Base-by-base conservation (phyloP, 805 yeast genomes). In the Helenozyma rhizophorensis region DNA sequence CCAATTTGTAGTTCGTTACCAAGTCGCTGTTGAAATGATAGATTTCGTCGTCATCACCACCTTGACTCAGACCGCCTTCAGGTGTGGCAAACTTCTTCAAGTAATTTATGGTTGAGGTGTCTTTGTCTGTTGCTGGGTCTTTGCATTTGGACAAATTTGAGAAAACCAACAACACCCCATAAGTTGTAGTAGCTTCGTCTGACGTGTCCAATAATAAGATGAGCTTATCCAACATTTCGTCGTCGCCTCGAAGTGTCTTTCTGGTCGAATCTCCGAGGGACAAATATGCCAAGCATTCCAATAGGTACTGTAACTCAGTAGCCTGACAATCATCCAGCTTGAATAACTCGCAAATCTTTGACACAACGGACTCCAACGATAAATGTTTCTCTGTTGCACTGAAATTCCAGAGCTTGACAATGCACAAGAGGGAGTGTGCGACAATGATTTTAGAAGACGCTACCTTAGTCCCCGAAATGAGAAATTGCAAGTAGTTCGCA, bases 131-230 rank as follows among this genome's bases (percentile, higher is more conserved):
- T 2, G 42, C 40, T 11, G 41, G 34, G n/a, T 58, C 62, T 22
- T 50, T 44, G 15, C 60, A 46, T 22, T 56, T 48, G 9, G 71
- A 51, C 11, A 73, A 37, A 36, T 71, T 74, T 9, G 67, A 41
- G 1, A 75, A 28, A 0, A 68, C 59, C 11, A 63, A 48, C 11
- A 74, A 39, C 2, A 65, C 40, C 3, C 80, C 80, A 42, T 67
- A 70, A 5, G 48, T 38, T 7, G 58, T 38, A n/a, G 54, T 27
- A 6, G 34, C 22, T 12, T 30, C 32, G 12, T 14, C 14, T 4
- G 39, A 23, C 3, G 43, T 43, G n/a, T 45, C 46, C 30, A 45
- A 27, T 9, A 43, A 25, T 9, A 39, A 14, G 9, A 45, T 12
- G 13, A 45, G 37, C 27, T 37, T 37, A n/a, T 33, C 34, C 12